A percentile compares a stretch with the other conserved stretches of the same genome.
phyloP scores from a whole-genome alignment of 1,284 basidiomycete genomes.

The Rhodotorula sp. region DNA sequence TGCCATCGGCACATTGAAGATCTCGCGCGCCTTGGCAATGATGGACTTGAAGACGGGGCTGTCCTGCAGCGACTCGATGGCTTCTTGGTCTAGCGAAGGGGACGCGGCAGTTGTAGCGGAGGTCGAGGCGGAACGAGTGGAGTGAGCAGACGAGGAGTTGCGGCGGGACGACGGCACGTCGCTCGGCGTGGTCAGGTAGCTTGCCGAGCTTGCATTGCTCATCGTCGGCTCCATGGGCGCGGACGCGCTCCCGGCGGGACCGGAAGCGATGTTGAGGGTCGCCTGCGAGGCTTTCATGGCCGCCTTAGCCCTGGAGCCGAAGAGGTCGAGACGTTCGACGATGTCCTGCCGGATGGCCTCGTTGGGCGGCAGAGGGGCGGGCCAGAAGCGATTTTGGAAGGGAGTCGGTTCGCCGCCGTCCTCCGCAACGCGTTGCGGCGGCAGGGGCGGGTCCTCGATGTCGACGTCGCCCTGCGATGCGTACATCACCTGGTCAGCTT shows the following conservation, averaged over 20 bases:
- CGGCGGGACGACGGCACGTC: constrained; percentile 1
- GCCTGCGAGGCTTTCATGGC: background rate
- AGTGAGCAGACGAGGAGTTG: constrained; percentile 8
- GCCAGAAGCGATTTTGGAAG: constrained; percentile 31
- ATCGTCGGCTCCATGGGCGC: constrained; percentile 6
- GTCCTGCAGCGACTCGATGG: constrained; percentile 21
- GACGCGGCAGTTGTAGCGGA: constrained; percentile 1
- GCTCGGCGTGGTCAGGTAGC: constrained; percentile 3
- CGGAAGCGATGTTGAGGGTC: constrained; percentile 17
- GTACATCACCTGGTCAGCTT: background rate
- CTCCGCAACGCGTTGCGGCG: constrained; percentile 16
- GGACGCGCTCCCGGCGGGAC: background rate
- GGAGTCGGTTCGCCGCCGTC: constrained; percentile 24
- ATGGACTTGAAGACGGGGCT: constrained; percentile 43
- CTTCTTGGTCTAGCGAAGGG: background rate
- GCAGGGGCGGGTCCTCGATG: constrained; percentile 41
- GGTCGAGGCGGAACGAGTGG: constrained; percentile 5
- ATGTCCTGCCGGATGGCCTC: constrained; percentile 41
- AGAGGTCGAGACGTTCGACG: constrained; percentile 43
- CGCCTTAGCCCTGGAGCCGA: constrained; percentile 21
- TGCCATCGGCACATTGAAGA: constrained; percentile 41
- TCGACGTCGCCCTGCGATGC: constrained; percentile 36
- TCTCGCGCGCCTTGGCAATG: constrained; percentile 40
- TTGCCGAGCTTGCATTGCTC: background rate
- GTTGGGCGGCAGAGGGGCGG: constrained; percentile 38